phyloP scores from a whole-genome alignment of 2,329 filamentous ascomycete genomes.

The Stagonosporopsis cucurbitacearum region DNA sequence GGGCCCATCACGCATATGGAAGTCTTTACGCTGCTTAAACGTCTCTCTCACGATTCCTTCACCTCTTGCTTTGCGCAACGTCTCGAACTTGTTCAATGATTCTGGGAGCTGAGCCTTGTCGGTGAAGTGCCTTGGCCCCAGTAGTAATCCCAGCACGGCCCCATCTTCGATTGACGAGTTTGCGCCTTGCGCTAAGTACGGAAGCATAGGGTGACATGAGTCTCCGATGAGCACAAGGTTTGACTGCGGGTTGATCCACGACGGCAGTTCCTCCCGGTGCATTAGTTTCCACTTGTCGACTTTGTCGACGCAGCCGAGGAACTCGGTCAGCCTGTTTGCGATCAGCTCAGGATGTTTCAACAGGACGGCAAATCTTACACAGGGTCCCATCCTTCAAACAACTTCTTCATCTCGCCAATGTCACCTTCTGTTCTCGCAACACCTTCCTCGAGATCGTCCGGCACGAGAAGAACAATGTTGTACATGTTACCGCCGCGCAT shows the following conservation, averaged over 20 bases:
- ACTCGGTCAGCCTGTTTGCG: slow-evolving; percentile 25
- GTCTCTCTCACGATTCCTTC: slow-evolving; percentile 67
- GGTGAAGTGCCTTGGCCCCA: slow-evolving; percentile 43
- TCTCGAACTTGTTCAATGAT: slow-evolving; percentile 54
- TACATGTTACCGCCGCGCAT: slow-evolving; percentile 65
- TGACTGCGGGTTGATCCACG: slow-evolving; percentile 55
- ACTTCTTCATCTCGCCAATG: slow-evolving; percentile 64
- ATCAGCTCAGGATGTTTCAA: slow-evolving; percentile 7
- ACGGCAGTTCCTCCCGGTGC: slow-evolving; percentile 51
- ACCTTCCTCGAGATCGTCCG: slow-evolving; percentile 65
- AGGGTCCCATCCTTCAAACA: slow-evolving; percentile 71
- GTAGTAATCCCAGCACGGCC: slow-evolving; percentile 66
- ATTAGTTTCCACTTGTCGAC: slow-evolving; percentile 76
- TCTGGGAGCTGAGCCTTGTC: slow-evolving; percentile 39
- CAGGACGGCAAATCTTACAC: slow-evolving; percentile 53
- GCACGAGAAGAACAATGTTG: slow-evolving; percentile 70
- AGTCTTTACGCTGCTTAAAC: slow-evolving; percentile 57
- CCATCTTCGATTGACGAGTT: slow-evolving; percentile 73
- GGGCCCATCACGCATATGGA: slow-evolving; percentile 57
- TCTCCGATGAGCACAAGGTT: slow-evolving; percentile 59
- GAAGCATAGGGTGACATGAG: slow-evolving; percentile 45
- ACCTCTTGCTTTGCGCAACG: slow-evolving; percentile 56
- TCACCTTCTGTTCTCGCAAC: slow-evolving; percentile 61
- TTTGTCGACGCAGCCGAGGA: slow-evolving; percentile 56
- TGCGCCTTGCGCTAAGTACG: slow-evolving; percentile 56